Conservation (phyloP, 2,329 filamentous ascomycete species). For the Emydomyces testavorans region DNA sequence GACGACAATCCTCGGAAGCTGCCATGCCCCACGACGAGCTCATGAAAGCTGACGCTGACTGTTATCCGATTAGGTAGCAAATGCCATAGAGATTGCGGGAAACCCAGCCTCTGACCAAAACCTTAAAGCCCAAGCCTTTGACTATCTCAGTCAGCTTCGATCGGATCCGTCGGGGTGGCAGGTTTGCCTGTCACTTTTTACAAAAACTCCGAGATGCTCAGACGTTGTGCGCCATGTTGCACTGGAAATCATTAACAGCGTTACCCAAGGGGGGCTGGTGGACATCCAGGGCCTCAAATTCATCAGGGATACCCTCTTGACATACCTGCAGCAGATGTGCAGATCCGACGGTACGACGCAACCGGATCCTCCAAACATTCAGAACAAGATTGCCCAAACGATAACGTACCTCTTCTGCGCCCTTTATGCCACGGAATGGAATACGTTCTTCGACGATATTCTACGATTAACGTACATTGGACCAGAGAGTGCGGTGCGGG, state of each 20-base stretch:
- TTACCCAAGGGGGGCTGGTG: constrained; percentile 67
- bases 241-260: constrained; percentile 86
- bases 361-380: constrained; percentile 63
- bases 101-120: constrained; percentile 63
- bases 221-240: constrained; percentile 82
- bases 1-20: constrained; percentile 1
- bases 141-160: constrained; percentile 57
- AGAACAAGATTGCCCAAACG: constrained; percentile 96
- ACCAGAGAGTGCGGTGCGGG: constrained; percentile 45
- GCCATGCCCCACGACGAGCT: constrained; percentile 10
- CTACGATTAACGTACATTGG: constrained; percentile 58
- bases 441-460: constrained; percentile 83
- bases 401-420: constrained; percentile 86
- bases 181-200: constrained; percentile 76
- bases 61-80: constrained; percentile 56
- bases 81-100: constrained; percentile 89
- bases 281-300: constrained; percentile 60
- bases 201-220: constrained; percentile 58
- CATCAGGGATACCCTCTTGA: constrained; percentile 69
- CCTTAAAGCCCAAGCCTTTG: constrained; percentile 64
- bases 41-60: constrained; percentile 18
- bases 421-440: constrained; percentile 77
- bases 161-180: constrained; percentile 80
- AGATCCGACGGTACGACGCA: constrained; percentile 42
- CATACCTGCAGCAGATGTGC: constrained; percentile 69